phyloP scores from a whole-genome alignment of 2,329 filamentous ascomycete genomes.

The Ceratocystis variospora region DNA sequence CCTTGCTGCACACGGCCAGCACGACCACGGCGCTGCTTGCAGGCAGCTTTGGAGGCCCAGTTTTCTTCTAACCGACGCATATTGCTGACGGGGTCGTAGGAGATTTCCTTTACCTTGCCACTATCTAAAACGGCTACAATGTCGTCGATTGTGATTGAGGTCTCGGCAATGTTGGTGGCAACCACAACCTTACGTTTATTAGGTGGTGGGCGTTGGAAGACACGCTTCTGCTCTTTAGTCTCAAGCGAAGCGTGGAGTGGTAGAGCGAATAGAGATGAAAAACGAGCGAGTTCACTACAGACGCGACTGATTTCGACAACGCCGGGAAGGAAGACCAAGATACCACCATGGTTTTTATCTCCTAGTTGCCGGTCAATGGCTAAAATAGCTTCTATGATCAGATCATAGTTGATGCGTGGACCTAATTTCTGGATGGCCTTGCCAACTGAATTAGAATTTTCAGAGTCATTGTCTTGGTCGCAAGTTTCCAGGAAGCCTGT shows the following conservation, averaged over 20 bases:
- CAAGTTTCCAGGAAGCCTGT: conserved; percentile 52
- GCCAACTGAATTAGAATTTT: conserved; percentile 36
- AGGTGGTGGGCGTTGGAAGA: conserved; percentile 61
- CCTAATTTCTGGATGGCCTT: conserved; percentile 60
- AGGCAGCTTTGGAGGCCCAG: conserved; percentile 87
- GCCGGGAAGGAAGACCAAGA: conserved; percentile 90
- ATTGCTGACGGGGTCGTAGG: conserved; percentile 79
- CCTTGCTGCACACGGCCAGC: conserved; percentile 86
- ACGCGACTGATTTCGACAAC: conserved; percentile 81
- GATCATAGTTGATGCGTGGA: conserved; percentile 78
- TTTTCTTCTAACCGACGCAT: conserved; percentile 91
- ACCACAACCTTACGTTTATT: conserved; percentile 87
- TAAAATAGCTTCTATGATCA: conserved; percentile 66
- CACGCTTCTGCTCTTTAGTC: conserved; percentile 72
- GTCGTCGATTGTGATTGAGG: conserved; percentile 96
- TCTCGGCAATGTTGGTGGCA: conserved; percentile 94
- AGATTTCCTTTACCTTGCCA: conserved; percentile 90
- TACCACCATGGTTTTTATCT: conserved; percentile 57
- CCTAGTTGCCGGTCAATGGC: conserved; percentile 68
- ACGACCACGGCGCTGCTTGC: conserved; percentile 84
- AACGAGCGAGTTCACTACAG: conserved; percentile 50
- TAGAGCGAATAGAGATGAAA: conserved; percentile 56
- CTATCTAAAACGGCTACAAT: conserved; percentile 93
- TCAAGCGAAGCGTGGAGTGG: conserved; percentile 86
- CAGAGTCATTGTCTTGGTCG: conserved; percentile 24